Evolutionary conservation across 2,329 filamentous ascomycete genomes (phyloP), one percentile per base, ranked within the genome.

Genomic region (Scedosporium minutisporum): DNA sequence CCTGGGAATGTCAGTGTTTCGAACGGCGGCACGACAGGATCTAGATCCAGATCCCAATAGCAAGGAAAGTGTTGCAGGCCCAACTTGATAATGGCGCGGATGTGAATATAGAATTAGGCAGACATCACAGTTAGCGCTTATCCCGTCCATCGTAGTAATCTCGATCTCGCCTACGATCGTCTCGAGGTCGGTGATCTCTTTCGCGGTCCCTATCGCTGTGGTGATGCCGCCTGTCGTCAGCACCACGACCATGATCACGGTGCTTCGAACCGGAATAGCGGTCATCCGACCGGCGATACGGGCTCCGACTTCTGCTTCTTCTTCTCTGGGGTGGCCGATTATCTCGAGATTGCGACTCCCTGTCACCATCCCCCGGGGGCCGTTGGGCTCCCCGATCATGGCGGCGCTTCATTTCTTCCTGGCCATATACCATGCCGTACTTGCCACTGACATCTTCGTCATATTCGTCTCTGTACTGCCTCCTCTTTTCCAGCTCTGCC

Each of bases 381-480:
- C 72, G 68, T 41, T 73, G 72, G 61, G 76, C 69, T 59, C 73
- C 66, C 42, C 69, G 66, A 67, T 77, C 75, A 58, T 82, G 76
- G 27, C 78, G 77, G 25, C 78, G 79, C 60, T 80, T 80, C 74
- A 88, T 81, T 64, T 90, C 87, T 61, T 88, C 83, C 62, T 88
- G 86, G 64, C 91, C 88, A 71, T 96, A 90, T 0, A 96, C 87
- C 85, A 96, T 92, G 62, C 84, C 82, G 71, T 96, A 96, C 25
- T 27, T 55, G 23, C 14, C 48, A n/a, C 21, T 41, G 25, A 25
- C 57, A 18, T 59, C 55, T 63, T 75, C 73, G 16, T 81, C 78
- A 23, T 84, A 83, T 42, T 87, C 82, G n/a, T 85, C 84, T 65
- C 91, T 84, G 72, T 97, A 99, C 69, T 97, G 95, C 63, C 89